A percentile compares a stretch with the other conserved stretches of the same genome.
Evolutionary conservation across 2,329 filamentous ascomycete genomes (phyloP).

Genomic region (Alternaria sp.): DNA sequence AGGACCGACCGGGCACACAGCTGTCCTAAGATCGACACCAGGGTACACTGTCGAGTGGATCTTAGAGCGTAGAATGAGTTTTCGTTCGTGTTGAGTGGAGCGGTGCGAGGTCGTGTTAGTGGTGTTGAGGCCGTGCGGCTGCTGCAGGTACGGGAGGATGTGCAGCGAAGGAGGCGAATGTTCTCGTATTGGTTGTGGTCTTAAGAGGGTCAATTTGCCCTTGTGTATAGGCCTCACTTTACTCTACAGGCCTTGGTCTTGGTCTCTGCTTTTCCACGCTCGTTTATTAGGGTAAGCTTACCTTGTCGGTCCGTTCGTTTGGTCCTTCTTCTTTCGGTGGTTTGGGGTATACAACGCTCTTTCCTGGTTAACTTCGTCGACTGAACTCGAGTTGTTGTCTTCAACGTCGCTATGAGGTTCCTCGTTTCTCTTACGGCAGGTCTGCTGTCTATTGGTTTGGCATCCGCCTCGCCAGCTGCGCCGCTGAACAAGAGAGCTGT

Average conservation of each 20-base stretch:
- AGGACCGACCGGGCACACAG: background rate
- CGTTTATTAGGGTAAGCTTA: background rate
- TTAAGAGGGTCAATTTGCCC: conserved; percentile 3
- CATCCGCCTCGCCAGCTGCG: conserved; percentile 15
- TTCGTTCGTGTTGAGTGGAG: conserved; percentile 6
- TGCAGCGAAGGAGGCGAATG: background rate
- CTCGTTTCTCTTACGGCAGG: conserved; percentile 24
- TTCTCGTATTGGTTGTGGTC: conserved; percentile 1
- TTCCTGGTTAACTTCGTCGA: background rate
- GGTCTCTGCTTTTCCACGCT: background rate
- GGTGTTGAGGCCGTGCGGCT: background rate
- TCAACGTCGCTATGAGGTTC: conserved; percentile 22
- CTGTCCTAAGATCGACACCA: conserved; percentile 7
- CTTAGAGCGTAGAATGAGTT: conserved; percentile 6
- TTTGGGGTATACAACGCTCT: background rate
- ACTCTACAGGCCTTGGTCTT: background rate
- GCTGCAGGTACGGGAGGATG: conserved; percentile 14
- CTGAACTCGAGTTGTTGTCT: background rate
- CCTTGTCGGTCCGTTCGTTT: background rate
- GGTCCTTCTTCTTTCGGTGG: background rate
- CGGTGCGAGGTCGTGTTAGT: too few relatives aligned
- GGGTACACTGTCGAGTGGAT: background rate
- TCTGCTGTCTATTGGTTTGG: conserved; percentile 26
- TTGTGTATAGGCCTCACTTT: background rate
- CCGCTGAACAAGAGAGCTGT: conserved; percentile 32